Conservation (phyloP, 2,329 filamentous ascomycete species). For the Exophiala phaeomuriformis region DNA sequence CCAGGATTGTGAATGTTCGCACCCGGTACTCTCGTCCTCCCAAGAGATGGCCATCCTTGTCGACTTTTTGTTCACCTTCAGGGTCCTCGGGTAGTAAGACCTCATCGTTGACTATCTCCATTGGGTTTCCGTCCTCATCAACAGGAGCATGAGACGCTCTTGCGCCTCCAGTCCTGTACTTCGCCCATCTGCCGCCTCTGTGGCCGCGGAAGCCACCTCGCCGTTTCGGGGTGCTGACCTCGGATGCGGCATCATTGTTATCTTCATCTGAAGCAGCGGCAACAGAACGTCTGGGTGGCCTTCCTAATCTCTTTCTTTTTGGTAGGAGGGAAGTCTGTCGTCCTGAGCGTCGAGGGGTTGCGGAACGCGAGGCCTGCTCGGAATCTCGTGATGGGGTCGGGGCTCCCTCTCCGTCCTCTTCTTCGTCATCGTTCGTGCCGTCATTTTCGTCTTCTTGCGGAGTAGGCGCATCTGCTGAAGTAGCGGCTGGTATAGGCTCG, state of each 20-base stretch:
- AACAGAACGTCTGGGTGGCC: slow-evolving; percentile 76
- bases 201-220: slow-evolving; percentile 57
- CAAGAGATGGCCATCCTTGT: slow-evolving; percentile 74
- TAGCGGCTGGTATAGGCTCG: slow-evolving; percentile 39
- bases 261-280: slow-evolving; percentile 66
- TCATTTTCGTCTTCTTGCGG: slow-evolving; percentile 33
- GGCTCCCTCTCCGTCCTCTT: slow-evolving; percentile 38
- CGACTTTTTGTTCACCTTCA: slow-evolving; percentile 87
- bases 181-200: slow-evolving; percentile 61
- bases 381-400: slow-evolving; percentile 36
- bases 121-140: slow-evolving; percentile 87
- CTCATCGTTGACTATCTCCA: slow-evolving; percentile 87
- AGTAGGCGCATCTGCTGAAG: slow-evolving; percentile 31
- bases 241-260: slow-evolving; percentile 38
- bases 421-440: slow-evolving; percentile 24
- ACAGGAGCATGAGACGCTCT: slow-evolving; percentile 77
- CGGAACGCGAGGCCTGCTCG: slow-evolving; percentile 40
- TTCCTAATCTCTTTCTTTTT: slow-evolving; percentile 52
- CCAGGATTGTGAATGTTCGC: slow-evolving; percentile 84
- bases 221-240: slow-evolving; percentile 50
- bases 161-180: slow-evolving; percentile 62
- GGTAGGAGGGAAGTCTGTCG: slow-evolving; percentile 44
- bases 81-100: slow-evolving; percentile 78
- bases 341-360: slow-evolving; percentile 47
- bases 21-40: slow-evolving; percentile 89